These are phyloP conservation scores for Aureobasidium sp. DNA, from an alignment of 2,329 filamentous ascomycete species.

Conservation along the genomic window DNA sequence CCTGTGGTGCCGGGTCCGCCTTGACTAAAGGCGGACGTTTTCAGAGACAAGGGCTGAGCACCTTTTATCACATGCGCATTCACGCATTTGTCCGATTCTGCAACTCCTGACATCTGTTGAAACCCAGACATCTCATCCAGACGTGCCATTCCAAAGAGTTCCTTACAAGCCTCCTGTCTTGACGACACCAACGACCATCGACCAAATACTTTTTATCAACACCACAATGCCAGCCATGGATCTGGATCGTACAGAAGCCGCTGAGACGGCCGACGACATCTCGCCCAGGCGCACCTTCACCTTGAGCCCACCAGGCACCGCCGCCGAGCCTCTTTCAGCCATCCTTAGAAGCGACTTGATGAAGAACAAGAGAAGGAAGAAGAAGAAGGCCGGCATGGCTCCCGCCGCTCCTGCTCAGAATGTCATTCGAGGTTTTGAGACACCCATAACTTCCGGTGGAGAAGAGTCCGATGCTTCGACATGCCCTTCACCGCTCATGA, in stretches of 20 bases:
- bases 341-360: conserved; percentile 31
- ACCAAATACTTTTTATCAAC: too few relatives aligned
- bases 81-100: background rate
- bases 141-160: background rate
- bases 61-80: background rate
- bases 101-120: background rate
- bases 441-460: conserved; percentile 45
- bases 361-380: conserved; percentile 33
- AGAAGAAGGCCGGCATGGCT: conserved; percentile 31
- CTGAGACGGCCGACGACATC: conserved; percentile 27
- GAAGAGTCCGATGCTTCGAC: conserved; percentile 49
- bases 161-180: too few relatives aligned
- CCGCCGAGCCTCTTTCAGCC: conserved; percentile 23
- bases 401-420: conserved; percentile 33
- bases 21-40: conserved; percentile 45
- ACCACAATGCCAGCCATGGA: conserved; percentile 31
- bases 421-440: conserved; percentile 44
- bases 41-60: conserved; percentile 1
- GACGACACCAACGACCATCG: too few relatives aligned
- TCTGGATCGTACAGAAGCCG: conserved; percentile 23
- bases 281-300: conserved; percentile 25
- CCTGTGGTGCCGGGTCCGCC: conserved; percentile 43
- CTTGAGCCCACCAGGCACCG: conserved; percentile 20
- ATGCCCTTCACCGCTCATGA: conserved; percentile 30
- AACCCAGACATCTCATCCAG: background rate